Conservation (phyloP, 305 asterid genomes). For the Fraxinus latifolia region DNA sequence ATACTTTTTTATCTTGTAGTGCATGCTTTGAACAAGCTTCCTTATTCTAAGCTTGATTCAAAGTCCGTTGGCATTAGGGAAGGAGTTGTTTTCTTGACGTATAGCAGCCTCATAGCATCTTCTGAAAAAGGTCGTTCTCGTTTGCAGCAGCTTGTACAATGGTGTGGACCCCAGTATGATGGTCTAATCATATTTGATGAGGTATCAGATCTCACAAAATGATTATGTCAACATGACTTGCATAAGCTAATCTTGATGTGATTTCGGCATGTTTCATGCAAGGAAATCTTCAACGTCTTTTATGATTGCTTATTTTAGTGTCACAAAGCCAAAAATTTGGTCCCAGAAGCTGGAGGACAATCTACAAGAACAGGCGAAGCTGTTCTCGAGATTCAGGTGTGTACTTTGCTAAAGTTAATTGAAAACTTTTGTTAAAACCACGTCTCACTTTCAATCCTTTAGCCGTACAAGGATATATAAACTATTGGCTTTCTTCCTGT, state of each 20-base stretch:
- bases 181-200: constrained; percentile 90
- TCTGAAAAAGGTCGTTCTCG: constrained; percentile 95
- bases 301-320: constrained; percentile 53
- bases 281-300: constrained; percentile 16
- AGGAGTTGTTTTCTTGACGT: constrained; percentile 91
- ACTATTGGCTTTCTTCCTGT: neutral
- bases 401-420: neutral
- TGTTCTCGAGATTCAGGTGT: constrained; percentile 95
- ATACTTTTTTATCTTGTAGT: constrained; percentile 51
- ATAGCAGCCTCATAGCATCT: constrained; percentile 97
- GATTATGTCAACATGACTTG: constrained; percentile 14
- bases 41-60: constrained; percentile 94
- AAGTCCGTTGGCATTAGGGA: constrained; percentile 76
- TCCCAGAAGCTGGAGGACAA: constrained; percentile 95
- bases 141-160: constrained; percentile 86
- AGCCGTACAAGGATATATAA: constrained; percentile 8
- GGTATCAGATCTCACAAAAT: constrained; percentile 38
- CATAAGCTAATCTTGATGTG: constrained; percentile 23
- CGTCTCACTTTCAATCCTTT: neutral
- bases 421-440: neutral
- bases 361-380: constrained; percentile 97
- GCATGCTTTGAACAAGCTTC: constrained; percentile 95
- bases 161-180: constrained; percentile 77
- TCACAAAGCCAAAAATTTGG: constrained; percentile 97
- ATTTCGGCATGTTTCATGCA: constrained; percentile 20